Evolutionary conservation across 768 basidiomycete genomes (phyloP).

Genomic region (Inosperma sp.): DNA sequence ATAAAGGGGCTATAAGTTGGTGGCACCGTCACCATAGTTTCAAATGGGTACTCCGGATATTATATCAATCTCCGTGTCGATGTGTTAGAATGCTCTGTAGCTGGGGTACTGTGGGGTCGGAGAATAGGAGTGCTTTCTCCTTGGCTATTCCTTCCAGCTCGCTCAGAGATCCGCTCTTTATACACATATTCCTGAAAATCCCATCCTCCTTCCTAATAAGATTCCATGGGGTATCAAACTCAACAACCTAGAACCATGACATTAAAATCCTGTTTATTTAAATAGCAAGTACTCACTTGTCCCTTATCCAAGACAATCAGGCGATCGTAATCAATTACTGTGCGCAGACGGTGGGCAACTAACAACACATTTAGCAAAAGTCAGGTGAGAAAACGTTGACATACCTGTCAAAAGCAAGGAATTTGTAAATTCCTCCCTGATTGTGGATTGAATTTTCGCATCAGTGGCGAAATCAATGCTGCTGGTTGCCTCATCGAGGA

Average conservation of each 20-base stretch:
- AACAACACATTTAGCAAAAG: slow-evolving; percentile 7
- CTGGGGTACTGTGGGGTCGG: no score
- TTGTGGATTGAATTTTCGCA: slow-evolving; percentile 84
- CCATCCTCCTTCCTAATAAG: slow-evolving; percentile 60
- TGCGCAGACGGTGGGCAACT: slow-evolving; percentile 73
- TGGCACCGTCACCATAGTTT: no score
- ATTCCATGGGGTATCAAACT: slow-evolving; percentile 70
- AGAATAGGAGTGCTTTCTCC: no score
- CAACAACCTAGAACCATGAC: slow-evolving; percentile 38
- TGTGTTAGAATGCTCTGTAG: no score
- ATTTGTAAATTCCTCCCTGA: slow-evolving; percentile 77
- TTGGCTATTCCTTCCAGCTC: slow-evolving; percentile 59
- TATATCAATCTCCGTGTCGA: no score
- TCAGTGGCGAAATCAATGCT: slow-evolving; percentile 88
- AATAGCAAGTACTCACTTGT: slow-evolving; percentile 28
- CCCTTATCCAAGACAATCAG: slow-evolving; percentile 78
- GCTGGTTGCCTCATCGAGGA: slow-evolving; percentile 81
- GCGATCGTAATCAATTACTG: slow-evolving; percentile 78
- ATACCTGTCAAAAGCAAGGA: slow-evolving; percentile 69
- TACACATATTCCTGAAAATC: slow-evolving; percentile 64
- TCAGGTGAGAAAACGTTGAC: slow-evolving; percentile 18
- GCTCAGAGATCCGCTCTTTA: slow-evolving; percentile 61
- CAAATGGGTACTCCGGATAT: no score
- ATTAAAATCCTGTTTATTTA: background rate
- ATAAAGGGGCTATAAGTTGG: no score